Evolutionary conservation across 2,329 filamentous ascomycete species (phyloP).

Genomic region (Scedosporium dehoogii): DNA sequence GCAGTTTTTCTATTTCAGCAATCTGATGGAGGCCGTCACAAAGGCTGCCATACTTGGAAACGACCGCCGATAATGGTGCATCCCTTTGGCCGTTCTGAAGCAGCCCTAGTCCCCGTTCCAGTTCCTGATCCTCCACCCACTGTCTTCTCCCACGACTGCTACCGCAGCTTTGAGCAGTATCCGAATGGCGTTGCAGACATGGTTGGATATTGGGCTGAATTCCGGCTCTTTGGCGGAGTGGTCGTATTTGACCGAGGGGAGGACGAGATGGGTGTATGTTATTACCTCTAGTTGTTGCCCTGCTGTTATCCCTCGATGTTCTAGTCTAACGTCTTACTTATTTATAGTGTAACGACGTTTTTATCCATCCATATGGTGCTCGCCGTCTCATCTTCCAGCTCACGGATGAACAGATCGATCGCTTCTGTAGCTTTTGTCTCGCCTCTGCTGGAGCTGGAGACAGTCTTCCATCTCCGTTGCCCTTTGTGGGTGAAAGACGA

Average conservation of each 20-base stretch:
- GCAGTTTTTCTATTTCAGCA: background rate
- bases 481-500: background rate
- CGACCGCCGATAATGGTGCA: background rate
- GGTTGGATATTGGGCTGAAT: conserved; percentile 20
- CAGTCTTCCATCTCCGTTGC: background rate
- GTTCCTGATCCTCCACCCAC: background rate
- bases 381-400: background rate
- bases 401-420: background rate
- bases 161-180: conserved; percentile 18
- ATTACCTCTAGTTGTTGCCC: background rate
- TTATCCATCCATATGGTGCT: background rate
- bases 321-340: no score
- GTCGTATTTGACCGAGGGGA: conserved; percentile 18
- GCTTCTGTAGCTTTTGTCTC: background rate
- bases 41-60: background rate
- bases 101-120: no score
- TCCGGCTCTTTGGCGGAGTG: conserved; percentile 19
- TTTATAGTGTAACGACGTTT: background rate
- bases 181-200: conserved; percentile 14
- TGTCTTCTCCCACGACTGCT: background rate
- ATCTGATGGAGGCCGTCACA: background rate
- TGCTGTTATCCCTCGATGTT: no score
- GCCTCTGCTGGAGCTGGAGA: background rate
- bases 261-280: conserved; percentile 11
- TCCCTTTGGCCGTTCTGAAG: background rate